These are phyloP conservation scores for Rhodosporidiobolus sp. DNA, from an alignment of 768 basidiomycete genomes.

Conservation along the genomic window DNA sequence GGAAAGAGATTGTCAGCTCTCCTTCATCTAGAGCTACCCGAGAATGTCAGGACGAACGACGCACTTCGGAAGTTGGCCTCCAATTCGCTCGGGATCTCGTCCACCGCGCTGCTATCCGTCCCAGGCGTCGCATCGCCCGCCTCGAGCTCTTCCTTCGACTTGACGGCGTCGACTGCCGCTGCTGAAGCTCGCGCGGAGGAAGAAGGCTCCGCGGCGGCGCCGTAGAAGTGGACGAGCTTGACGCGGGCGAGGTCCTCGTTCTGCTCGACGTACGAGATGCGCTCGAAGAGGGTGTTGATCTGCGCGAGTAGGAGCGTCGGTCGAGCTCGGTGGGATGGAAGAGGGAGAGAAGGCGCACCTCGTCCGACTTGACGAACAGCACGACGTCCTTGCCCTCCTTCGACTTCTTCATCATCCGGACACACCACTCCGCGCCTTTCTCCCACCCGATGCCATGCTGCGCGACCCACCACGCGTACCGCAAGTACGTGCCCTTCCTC, in stretches of 20 bases:
- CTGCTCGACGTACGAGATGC: constrained; percentile 63
- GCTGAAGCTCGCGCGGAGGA: neutral
- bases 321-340: neutral
- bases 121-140: neutral
- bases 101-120: constrained; percentile 32
- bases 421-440: constrained; percentile 54
- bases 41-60: neutral
- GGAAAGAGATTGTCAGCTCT: neutral
- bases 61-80: constrained; percentile 67
- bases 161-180: neutral
- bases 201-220: constrained; percentile 48
- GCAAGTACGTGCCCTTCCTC: constrained; percentile 58
- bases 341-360: constrained; percentile 52
- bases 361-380: constrained; percentile 63
- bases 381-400: constrained; percentile 59
- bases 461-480: constrained; percentile 62
- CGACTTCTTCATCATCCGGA: constrained; percentile 54
- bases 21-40: too few species aligned
- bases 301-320: constrained; percentile 42
- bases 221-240: constrained; percentile 66
- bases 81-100: constrained; percentile 64
- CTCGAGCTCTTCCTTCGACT: neutral
- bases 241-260: constrained; percentile 70
- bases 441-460: constrained; percentile 57
- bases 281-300: constrained; percentile 66